These are phyloP conservation scores for Stachybotrys echinatus DNA, from an alignment of 2,329 filamentous ascomycete genomes.

Conservation along the genomic window DNA sequence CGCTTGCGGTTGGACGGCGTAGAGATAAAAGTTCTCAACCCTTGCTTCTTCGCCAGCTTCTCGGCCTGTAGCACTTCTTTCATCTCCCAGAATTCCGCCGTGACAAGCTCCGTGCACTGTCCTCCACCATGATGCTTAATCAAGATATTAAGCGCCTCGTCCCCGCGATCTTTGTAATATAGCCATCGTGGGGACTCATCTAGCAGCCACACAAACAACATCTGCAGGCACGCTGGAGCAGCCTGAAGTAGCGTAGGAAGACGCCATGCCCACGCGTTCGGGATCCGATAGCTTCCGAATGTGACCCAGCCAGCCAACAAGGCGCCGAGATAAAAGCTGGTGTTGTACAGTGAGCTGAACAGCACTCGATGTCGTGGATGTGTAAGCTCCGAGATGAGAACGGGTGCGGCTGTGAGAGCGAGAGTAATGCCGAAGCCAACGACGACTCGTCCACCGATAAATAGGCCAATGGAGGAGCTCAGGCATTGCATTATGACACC, in stretches of 20 bases:
- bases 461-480: constrained; percentile 25
- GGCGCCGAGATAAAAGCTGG: constrained; percentile 11
- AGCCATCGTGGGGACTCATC: constrained; percentile 14
- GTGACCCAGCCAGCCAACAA: constrained; percentile 23
- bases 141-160: constrained; percentile 10
- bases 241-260: constrained; percentile 41
- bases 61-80: constrained; percentile 10
- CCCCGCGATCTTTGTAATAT: constrained; percentile 10
- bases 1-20: constrained; percentile 20
- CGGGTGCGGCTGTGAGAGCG: constrained; percentile 21
- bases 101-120: constrained; percentile 8
- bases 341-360: constrained; percentile 21
- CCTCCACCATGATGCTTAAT: constrained; percentile 12
- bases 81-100: constrained; percentile 12
- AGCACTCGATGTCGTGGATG: constrained; percentile 28
- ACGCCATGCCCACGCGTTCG: constrained; percentile 41
- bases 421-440: constrained; percentile 36
- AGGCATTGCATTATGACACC: constrained; percentile 20
- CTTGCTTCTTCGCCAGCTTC: constrained; percentile 10
- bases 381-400: constrained; percentile 28
- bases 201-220: neutral
- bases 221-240: constrained; percentile 18
- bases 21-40: no score
- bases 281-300: constrained; percentile 34
- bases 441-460: constrained; percentile 26